A percentile compares a stretch with the other conserved stretches of the same genome.
These are phyloP conservation scores for Coffea eugenioides DNA, from an alignment of 257 asterid species.

Conservation along the genomic window DNA sequence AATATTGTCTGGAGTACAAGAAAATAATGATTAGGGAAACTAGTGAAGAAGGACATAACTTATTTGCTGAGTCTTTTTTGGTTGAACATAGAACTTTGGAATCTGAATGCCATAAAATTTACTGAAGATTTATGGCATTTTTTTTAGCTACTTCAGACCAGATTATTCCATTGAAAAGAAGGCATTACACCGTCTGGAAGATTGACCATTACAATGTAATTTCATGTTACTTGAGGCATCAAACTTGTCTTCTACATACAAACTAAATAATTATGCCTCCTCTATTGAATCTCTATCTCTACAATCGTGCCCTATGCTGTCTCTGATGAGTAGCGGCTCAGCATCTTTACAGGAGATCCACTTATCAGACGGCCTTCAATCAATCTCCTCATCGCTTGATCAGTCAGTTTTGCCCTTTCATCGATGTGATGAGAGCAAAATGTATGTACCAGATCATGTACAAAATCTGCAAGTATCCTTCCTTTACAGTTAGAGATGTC, in stretches of 20 bases:
- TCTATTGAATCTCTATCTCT: too few species aligned
- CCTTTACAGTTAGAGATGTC: conserved; percentile 11
- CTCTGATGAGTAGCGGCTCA: conserved; percentile 3
- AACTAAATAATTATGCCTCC: background rate
- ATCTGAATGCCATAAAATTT: background rate
- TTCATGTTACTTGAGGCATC: background rate
- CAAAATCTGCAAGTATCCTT: background rate
- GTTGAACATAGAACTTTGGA: too few species aligned
- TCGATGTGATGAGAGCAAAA: background rate
- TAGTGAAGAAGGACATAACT: background rate
- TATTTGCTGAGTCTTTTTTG: too few species aligned
- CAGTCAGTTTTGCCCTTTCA: background rate
- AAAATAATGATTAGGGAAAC: background rate
- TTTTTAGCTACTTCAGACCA: background rate
- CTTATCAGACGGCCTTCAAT: conserved; percentile 10
- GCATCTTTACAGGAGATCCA: conserved; percentile 9
- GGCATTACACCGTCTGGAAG: background rate
- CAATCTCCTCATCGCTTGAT: background rate
- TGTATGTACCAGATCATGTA: background rate
- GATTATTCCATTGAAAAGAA: background rate
- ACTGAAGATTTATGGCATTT: background rate
- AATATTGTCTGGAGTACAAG: background rate
- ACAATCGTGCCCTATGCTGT: background rate
- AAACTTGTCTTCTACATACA: background rate
- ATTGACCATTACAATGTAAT: background rate